Percentiles rank a stretch among this genome's conserved stretches.
Conservation (phyloP, 2,329 filamentous ascomycete genomes). For the Xenoacremonium recifei region DNA sequence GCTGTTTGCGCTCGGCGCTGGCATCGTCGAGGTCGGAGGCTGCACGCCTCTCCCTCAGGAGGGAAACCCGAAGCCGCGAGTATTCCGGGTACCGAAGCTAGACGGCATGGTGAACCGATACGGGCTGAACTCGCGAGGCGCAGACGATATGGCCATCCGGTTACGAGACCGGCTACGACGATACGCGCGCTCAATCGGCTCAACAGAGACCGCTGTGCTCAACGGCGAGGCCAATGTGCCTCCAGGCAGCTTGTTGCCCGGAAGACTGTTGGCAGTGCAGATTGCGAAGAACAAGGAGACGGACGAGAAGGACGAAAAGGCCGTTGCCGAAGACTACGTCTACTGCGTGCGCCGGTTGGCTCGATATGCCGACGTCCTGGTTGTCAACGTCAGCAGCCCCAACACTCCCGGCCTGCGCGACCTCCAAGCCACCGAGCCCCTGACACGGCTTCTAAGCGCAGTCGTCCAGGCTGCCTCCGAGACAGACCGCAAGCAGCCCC, state of each 20-base stretch:
- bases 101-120: conserved; percentile 94
- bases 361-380: conserved; percentile 89
- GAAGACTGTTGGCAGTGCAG: conserved; percentile 83
- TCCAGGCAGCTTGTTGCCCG: conserved; percentile 74
- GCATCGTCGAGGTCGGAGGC: conserved; percentile 88
- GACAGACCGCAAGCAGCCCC: conserved; percentile 66
- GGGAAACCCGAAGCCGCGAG: conserved; percentile 83
- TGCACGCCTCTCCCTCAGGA: conserved; percentile 83
- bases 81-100: conserved; percentile 81
- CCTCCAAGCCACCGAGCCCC: conserved; percentile 78
- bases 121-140: conserved; percentile 88
- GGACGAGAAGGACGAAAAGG: conserved; percentile 77
- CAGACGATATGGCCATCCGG: conserved; percentile 78
- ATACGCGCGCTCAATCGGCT: conserved; percentile 70
- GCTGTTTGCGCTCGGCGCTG: conserved; percentile 80
- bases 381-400: conserved; percentile 95
- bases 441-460: conserved; percentile 76
- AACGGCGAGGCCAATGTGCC: conserved; percentile 76
- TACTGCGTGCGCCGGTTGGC: conserved; percentile 82
- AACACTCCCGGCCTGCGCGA: conserved; percentile 91
- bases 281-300: conserved; percentile 97
- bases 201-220: conserved; percentile 72
- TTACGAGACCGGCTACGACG: conserved; percentile 74
- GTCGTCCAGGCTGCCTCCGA: conserved; percentile 77
- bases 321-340: conserved; percentile 80